Evolutionary conservation across 768 basidiomycete genomes (phyloP).

Genomic region (Chalciporus chontae): DNA sequence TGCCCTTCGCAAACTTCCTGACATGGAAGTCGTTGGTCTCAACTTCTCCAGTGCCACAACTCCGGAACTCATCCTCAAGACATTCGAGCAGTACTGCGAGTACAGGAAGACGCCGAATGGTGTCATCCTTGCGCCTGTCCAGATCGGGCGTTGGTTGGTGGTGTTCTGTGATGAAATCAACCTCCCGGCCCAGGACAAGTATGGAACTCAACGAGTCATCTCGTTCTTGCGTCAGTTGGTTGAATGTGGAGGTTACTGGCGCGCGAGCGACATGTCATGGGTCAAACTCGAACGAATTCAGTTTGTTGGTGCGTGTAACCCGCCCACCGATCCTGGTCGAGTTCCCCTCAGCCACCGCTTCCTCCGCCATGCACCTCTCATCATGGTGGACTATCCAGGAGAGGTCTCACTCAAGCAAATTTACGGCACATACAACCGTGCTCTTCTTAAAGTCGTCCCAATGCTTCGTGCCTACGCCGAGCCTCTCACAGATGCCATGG

Average conservation of each 20-base stretch:
- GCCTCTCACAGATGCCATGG: conserved; percentile 97
- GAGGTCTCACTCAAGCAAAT: conserved; percentile 97
- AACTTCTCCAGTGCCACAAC: conserved; percentile 99
- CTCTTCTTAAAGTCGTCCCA: conserved; percentile 91
- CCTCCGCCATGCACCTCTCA: conserved; percentile 92
- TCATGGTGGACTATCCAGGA: conserved; percentile 99
- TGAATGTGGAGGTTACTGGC: conserved; percentile 93
- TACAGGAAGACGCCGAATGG: conserved; percentile 98
- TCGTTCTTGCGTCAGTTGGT: conserved; percentile 97
- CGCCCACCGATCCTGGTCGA: conserved; percentile 97
- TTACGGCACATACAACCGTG: conserved; percentile 97
- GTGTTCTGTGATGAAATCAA: conserved; percentile 99
- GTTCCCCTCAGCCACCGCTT: conserved; percentile 98
- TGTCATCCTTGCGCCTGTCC: conserved; percentile 89
- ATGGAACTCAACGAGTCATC: conserved; percentile 97
- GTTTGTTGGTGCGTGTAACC: conserved; percentile 99
- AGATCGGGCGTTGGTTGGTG: conserved; percentile 97
- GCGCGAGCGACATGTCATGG: conserved; percentile 93
- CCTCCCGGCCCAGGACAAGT: conserved; percentile 93
- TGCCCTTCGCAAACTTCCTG: conserved; percentile 92
- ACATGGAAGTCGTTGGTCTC: conserved; percentile 98
- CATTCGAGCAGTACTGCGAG: conserved; percentile 99
- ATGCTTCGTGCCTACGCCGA: conserved; percentile 90
- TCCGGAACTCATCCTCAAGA: conserved; percentile 96
- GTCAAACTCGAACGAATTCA: conserved; percentile 98